Evolutionary conservation across 106 monocot species (phyloP), one percentile per base, ranked within the genome.

Genomic region (Vanilla planifolia): DNA sequence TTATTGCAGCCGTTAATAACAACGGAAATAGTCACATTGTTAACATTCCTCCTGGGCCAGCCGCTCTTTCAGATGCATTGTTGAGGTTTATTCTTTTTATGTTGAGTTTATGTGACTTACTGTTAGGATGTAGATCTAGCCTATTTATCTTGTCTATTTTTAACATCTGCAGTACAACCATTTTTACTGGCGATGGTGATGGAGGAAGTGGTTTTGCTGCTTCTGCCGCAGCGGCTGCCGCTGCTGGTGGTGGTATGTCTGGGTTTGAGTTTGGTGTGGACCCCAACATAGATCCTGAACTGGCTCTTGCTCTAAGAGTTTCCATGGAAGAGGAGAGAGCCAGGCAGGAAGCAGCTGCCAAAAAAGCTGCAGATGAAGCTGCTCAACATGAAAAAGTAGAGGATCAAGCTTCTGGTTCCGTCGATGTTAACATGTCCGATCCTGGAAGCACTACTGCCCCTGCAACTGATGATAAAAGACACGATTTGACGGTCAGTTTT

Each of bases 311-410:
- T 11, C 80, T 98, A 61, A 67, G 96, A 64, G 81, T 98, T 65
- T 98, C 96, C 41, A 98, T 98, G 96, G 96, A 98, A 73, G 96
- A 98, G 48, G 96, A 98, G 67, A 80, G 96, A 44, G 91, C 96
- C 42, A 80, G 96, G 42, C 96, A 91, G 70, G 96, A 98, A 80
- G 90, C 96, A 62, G 91, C 84, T 60, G 91, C 96, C 0, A 91
- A 91, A 68, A 98, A 88, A 55, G 87, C 96, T 41, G 80, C 87
- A 61, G 96, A 91, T 37, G 96, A 91, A n/a, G 63, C 77, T 61
- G 26, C 89, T 55, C 73, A 78, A 33, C 60, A 85, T 60, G 86
- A 80, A 59, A 82, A 77, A 60, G 72, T 43, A 34, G 71, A 68
- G 13, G 79, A 73, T 3, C 68, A 71, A 17, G 69, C 76, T 25